These are phyloP conservation scores for Penicillium alfredii DNA, from an alignment of 495 filamentous ascomycete genomes.

Conservation along the genomic window DNA sequence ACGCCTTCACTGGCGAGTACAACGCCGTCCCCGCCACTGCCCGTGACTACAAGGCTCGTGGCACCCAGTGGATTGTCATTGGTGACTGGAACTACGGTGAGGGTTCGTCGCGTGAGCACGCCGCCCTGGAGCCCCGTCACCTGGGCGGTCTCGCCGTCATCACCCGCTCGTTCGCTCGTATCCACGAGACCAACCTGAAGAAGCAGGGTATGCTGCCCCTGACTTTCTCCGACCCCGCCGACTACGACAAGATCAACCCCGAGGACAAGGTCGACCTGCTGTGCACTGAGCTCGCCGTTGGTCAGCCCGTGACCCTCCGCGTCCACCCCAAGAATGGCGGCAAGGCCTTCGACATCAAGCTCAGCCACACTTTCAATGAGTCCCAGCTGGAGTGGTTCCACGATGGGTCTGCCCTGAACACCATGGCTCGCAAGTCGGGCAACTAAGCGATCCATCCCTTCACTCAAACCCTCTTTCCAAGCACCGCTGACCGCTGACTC, in stretches of 20 bases:
- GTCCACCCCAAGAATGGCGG: conserved; percentile 83
- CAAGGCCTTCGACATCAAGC: conserved; percentile 68
- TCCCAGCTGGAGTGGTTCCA: conserved; percentile 97
- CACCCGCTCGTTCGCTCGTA: conserved; percentile 93
- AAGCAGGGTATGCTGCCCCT: conserved; percentile 99
- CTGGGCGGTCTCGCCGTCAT: conserved; percentile 97
- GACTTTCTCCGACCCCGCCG: conserved; percentile 87
- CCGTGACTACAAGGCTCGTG: conserved; percentile 97
- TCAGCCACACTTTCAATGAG: conserved; percentile 95
- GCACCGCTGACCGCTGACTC: no score
- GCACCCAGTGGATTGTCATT: conserved; percentile 93
- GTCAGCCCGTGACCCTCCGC: conserved; percentile 85
- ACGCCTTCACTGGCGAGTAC: conserved; percentile 73
- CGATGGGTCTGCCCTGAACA: conserved; percentile 93
- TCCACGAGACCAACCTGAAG: conserved; percentile 99
- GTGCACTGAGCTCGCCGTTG: conserved; percentile 86
- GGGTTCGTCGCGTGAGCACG: conserved; percentile 95
- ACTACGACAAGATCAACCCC: conserved; percentile 95
- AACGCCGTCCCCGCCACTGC: conserved; percentile 90
- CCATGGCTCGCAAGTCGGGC: conserved; percentile 75
- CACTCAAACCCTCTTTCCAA: conserved; percentile 5
- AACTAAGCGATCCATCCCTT: conserved; percentile 19
- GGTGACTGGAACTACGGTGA: conserved; percentile 99
- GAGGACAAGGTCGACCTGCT: conserved; percentile 87
- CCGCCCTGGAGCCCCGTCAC: conserved; percentile 94